Conservation (phyloP, 306 rosid species). For the Comarum palustre region DNA sequence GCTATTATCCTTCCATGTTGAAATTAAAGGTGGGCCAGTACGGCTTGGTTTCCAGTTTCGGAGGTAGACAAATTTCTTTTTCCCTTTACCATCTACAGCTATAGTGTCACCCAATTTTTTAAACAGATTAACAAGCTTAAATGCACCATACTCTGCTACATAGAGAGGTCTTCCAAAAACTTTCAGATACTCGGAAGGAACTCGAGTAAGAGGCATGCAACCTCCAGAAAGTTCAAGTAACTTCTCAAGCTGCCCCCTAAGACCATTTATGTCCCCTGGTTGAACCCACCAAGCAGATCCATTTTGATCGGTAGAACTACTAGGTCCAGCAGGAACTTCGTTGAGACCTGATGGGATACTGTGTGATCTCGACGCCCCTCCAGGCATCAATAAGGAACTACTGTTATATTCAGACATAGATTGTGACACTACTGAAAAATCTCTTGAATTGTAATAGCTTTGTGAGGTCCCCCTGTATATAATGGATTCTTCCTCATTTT, state of each 20-base stretch:
- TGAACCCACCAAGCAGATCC: conserved; percentile 66
- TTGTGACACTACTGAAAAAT: conserved; percentile 57
- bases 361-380: conserved; percentile 49
- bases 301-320: conserved; percentile 40
- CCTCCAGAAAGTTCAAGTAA: conserved; percentile 82
- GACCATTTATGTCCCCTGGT: conserved; percentile 88
- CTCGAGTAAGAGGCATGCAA: conserved; percentile 57
- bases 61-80: conserved; percentile 59
- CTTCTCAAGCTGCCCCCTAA: conserved; percentile 67
- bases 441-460: conserved; percentile 60
- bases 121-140: conserved; percentile 75
- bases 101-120: conserved; percentile 76
- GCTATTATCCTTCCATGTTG: conserved; percentile 61
- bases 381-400: conserved; percentile 37
- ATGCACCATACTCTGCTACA: conserved; percentile 63
- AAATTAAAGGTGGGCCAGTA: conserved; percentile 65
- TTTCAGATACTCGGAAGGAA: conserved; percentile 74
- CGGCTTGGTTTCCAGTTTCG: conserved; percentile 65
- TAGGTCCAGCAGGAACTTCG: conserved; percentile 56
- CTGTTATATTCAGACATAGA: conserved; percentile 58
- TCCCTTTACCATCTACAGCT: conserved; percentile 69
- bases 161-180: conserved; percentile 65
- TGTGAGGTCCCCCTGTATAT: conserved; percentile 74
- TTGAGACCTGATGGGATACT: conserved; percentile 67
- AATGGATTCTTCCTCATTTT: conserved; percentile 81